Percentiles rank a stretch among this genome's conserved stretches.
Conservation (phyloP, 495 filamentous ascomycete species). For the Evernia prunastri region DNA sequence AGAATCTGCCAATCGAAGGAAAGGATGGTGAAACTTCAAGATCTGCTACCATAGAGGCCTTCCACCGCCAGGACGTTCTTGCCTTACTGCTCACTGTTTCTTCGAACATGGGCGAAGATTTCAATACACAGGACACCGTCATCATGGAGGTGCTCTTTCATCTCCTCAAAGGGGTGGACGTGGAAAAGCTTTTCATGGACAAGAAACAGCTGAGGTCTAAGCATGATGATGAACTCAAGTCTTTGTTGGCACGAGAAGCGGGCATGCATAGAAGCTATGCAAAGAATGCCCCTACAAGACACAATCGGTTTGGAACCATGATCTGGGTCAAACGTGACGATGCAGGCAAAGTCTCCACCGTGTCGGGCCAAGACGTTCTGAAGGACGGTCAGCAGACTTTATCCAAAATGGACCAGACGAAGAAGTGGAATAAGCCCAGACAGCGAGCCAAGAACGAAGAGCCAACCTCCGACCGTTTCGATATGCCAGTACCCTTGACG, state of each 20-base stretch:
- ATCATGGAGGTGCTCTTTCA: slow-evolving; percentile 88
- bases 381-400: slow-evolving; percentile 65
- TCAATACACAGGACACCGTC: slow-evolving; percentile 76
- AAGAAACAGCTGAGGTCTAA: slow-evolving; percentile 59
- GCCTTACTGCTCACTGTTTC: slow-evolving; percentile 75
- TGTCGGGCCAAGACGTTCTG: slow-evolving; percentile 81
- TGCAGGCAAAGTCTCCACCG: slow-evolving; percentile 65
- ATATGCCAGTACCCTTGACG: slow-evolving; percentile 61
- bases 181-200: slow-evolving; percentile 78
- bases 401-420: slow-evolving; percentile 81
- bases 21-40: slow-evolving; percentile 86
- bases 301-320: slow-evolving; percentile 95
- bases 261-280: slow-evolving; percentile 71
- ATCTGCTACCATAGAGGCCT: slow-evolving; percentile 80
- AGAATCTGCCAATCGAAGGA: slow-evolving; percentile 51
- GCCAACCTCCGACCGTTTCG: slow-evolving; percentile 62
- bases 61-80: slow-evolving; percentile 84
- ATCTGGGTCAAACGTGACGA: slow-evolving; percentile 91
- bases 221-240: slow-evolving; percentile 65
- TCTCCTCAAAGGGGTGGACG: slow-evolving; percentile 81
- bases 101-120: slow-evolving; percentile 89
- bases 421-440: slow-evolving; percentile 80
- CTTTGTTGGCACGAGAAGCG: slow-evolving; percentile 70
- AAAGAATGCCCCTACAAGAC: slow-evolving; percentile 74
- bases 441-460: slow-evolving; percentile 58